phyloP scores from a whole-genome alignment of 139 green algal species.

The Zygnema circumcarinatum region DNA sequence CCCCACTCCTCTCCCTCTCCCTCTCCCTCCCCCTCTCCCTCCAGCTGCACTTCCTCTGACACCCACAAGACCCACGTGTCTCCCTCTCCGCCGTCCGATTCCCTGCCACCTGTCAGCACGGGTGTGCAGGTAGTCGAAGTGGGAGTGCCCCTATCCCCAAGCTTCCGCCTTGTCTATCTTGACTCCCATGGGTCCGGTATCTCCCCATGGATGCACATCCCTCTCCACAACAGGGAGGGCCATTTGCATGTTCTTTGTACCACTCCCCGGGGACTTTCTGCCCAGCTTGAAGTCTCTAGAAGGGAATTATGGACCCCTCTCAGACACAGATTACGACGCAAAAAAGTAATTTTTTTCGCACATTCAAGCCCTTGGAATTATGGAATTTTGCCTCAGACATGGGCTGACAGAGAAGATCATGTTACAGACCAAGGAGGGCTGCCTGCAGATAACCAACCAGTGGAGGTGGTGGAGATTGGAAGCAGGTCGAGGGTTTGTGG shows the following conservation, averaged over 20 bases:
- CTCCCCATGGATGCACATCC: too few species aligned
- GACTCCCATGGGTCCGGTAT: too few species aligned
- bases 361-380: not conserved
- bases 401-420: not conserved
- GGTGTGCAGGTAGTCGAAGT: too few species aligned
- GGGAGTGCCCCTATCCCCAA: too few species aligned
- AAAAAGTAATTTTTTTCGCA: not conserved
- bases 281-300: too few species aligned
- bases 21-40: too few species aligned
- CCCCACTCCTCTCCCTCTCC: too few species aligned
- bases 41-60: too few species aligned
- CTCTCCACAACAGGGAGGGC: not conserved
- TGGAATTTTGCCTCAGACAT: slow-evolving; percentile 19
- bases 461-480: slow-evolving; percentile 32
- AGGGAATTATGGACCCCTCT: not conserved
- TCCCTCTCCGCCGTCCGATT: too few species aligned
- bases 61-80: too few species aligned
- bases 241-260: not conserved
- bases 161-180: too few species aligned
- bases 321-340: not conserved
- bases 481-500: not conserved
- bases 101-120: too few species aligned
- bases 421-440: not conserved
- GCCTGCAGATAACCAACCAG: not conserved
- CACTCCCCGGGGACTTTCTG: not conserved